phyloP scores from a whole-genome alignment of 176 grass and related monocot genomes.

The Zoysia japonica region DNA sequence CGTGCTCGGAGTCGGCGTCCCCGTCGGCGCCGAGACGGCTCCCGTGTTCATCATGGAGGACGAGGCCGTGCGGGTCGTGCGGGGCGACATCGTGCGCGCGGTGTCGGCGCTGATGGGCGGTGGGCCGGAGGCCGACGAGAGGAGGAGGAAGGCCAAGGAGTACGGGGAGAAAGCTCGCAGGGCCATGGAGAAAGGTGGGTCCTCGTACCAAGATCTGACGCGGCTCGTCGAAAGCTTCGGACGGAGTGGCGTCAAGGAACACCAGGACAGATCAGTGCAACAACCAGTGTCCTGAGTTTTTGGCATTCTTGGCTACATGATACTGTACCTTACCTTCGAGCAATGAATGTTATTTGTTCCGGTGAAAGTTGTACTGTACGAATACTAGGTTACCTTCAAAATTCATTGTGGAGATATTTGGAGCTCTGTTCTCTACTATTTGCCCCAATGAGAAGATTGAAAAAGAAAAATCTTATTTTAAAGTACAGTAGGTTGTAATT shows the following conservation, averaged over 20 bases:
- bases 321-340: too few relatives aligned
- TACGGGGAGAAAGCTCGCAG: slow-evolving; percentile 29
- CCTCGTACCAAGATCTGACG: slow-evolving; percentile 23
- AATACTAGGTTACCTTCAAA: background rate
- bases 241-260: background rate
- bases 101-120: background rate
- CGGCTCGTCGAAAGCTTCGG: slow-evolving; percentile 18
- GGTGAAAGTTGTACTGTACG: background rate
- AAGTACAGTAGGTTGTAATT: background rate
- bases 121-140: background rate
- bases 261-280: background rate
- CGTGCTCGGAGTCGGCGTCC: slow-evolving; percentile 30
- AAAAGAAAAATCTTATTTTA: background rate
- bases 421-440: slow-evolving; percentile 8
- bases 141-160: slow-evolving; percentile 28
- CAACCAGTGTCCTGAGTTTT: too few relatives aligned
- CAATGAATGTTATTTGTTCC: background rate
- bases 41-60: background rate
- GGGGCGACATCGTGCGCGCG: background rate
- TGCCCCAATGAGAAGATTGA: background rate
- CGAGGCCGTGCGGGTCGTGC: background rate
- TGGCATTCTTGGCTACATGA: too few relatives aligned
- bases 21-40: background rate
- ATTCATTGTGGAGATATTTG: background rate
- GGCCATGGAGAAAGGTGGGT: slow-evolving; percentile 45